Evolutionary conservation across 2,329 filamentous ascomycete genomes (phyloP).

Genomic region (Colletotrichum sp.): DNA sequence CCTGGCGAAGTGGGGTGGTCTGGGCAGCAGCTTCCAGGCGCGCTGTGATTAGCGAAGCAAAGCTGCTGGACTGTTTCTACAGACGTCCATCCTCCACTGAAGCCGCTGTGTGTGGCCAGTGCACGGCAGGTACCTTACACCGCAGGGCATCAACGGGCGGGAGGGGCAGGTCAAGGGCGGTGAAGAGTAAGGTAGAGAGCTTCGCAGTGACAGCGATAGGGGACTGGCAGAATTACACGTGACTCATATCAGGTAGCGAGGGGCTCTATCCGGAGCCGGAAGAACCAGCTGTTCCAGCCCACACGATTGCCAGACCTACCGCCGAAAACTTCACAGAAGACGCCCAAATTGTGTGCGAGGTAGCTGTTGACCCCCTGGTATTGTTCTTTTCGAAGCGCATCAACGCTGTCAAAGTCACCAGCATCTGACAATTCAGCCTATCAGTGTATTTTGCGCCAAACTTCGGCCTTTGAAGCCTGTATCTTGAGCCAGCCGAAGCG

Average conservation of each 20-base stretch:
- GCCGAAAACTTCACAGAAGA: constrained; percentile 10
- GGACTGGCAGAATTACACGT: background rate
- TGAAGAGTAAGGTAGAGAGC: background rate
- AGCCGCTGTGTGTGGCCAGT: background rate
- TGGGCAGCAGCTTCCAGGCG: constrained; percentile 14
- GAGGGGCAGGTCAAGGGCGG: background rate
- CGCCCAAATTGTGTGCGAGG: constrained; percentile 12
- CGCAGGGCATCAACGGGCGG: background rate
- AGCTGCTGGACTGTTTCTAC: constrained; percentile 5
- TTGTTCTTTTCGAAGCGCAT: background rate
- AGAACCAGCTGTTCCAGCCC: constrained; percentile 11
- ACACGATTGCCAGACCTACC: constrained; percentile 4
- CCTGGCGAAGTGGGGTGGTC: constrained; percentile 19
- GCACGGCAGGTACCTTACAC: background rate
- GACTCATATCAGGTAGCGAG: background rate
- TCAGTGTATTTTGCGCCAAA: background rate
- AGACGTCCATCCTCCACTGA: constrained; percentile 18
- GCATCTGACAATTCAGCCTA: background rate
- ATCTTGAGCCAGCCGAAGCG: background rate
- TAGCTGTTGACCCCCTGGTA: background rate
- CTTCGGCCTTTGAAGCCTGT: background rate
- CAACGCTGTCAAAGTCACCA: background rate
- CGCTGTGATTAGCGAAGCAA: constrained; percentile 6
- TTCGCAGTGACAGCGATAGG: background rate
- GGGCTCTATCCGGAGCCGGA: constrained; percentile 8